These are phyloP conservation scores for Cercophora samala DNA, from an alignment of 495 filamentous ascomycete genomes.

Conservation along the genomic window DNA sequence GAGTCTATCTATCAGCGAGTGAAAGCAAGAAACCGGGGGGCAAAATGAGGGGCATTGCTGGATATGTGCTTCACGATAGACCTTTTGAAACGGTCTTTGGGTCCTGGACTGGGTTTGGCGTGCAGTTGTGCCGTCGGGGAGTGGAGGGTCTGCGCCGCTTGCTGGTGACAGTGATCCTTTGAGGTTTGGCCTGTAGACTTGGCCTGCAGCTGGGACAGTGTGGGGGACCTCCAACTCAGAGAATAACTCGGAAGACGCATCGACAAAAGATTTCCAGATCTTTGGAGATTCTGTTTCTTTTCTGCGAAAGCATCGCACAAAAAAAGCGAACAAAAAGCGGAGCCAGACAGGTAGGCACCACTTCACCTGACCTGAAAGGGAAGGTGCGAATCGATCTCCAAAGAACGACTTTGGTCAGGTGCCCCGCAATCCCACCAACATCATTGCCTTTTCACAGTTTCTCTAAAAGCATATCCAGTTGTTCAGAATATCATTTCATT, in stretches of 20 bases:
- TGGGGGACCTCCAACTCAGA: neutral
- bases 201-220: neutral
- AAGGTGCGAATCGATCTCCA: too few relatives aligned
- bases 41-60: neutral
- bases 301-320: neutral
- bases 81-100: constrained; percentile 13
- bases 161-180: constrained; percentile 4
- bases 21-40: neutral
- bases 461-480: too few relatives aligned
- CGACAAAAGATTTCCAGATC: neutral
- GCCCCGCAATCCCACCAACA: too few relatives aligned
- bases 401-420: too few relatives aligned
- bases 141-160: constrained; percentile 6
- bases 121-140: constrained; percentile 5
- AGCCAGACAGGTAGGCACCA: neutral
- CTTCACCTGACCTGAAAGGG: neutral
- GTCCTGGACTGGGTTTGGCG: neutral
- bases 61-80: constrained; percentile 4
- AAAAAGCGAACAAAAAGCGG: neutral
- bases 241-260: neutral
- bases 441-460: too few relatives aligned
- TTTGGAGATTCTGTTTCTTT: neutral
- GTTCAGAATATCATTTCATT: neutral
- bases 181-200: neutral
- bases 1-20: neutral